Evolutionary conservation across 441 rosid species (phyloP), one percentile per base, ranked within the genome.

Genomic region (Gossypium gossypioides): DNA sequence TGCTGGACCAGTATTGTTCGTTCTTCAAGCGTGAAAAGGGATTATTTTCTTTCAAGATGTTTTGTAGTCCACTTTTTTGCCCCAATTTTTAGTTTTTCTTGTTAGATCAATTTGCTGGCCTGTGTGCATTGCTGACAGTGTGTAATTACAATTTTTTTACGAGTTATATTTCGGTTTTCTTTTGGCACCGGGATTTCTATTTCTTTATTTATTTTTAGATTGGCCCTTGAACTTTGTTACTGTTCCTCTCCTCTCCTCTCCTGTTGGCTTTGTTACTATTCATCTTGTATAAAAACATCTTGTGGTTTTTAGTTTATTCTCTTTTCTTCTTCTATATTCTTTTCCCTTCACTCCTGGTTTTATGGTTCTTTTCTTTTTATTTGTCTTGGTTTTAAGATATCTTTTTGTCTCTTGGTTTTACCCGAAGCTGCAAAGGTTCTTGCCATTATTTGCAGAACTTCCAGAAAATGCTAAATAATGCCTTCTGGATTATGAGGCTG

Each of bases 401-500:
- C 29, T 68, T 32, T 27, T 25, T 60, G 24, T 3, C 25, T 50
- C 57, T 54, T 19, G n/a, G 40, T 48, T 68, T 64, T 37, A 37
- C 44, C 44, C 44, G 44, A 58, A 32, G 52, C 65, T 63, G 46
- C 55, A 40, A 72, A 46, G 15, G 40, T 21, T 13, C 21, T 61
- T 32, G 37, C n/a, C 1, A 22, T 58, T 59, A 27, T 60, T 74
- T 79, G 66, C 81, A 92, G 98, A 92, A 62, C 91, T 92, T 77
- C 93, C 89, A 13, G 83, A 81, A 72, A 80, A 82, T 75, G 89
- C 82, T 64, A 81, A 80, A 80, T 91, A 37, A 37, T 37, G 92
- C 78, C 3, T 92, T 77, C 85, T 88, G 93, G 91, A 92, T 74
- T 84, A 88, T 80, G 98, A 92, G 80, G 96, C 93, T 69, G 81